These are phyloP conservation scores for Trypanosoma lewisi DNA, from an alignment of 208 protist species.

Conservation along the genomic window DNA sequence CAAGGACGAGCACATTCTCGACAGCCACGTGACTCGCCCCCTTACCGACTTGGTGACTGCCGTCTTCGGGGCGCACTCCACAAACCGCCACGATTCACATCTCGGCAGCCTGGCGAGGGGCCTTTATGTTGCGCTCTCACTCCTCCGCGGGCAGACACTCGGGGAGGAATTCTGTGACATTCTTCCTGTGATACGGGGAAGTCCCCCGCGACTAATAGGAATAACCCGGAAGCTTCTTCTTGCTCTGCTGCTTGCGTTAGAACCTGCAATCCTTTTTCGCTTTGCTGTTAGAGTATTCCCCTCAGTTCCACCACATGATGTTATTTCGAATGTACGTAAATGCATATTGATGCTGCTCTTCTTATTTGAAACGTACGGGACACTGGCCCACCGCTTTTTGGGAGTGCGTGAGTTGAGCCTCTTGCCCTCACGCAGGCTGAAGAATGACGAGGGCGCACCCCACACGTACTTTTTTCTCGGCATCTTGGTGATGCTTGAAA, in stretches of 20 bases:
- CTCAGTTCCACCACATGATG: slow-evolving; percentile 53
- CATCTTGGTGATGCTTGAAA: slow-evolving; percentile 66
- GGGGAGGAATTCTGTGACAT: slow-evolving; percentile 88
- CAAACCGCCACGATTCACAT: slow-evolving; percentile 71
- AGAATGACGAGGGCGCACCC: slow-evolving; percentile 53
- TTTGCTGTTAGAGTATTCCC: slow-evolving; percentile 59
- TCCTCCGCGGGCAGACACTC: slow-evolving; percentile 72
- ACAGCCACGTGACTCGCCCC: slow-evolving; percentile 57
- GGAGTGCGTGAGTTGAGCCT: slow-evolving; percentile 73
- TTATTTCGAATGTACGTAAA: slow-evolving; percentile 49
- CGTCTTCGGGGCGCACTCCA: slow-evolving; percentile 69
- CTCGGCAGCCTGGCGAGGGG: slow-evolving; percentile 48
- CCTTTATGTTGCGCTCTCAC: slow-evolving; percentile 69
- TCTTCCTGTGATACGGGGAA: slow-evolving; percentile 54
- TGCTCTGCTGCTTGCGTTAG: slow-evolving; percentile 47
- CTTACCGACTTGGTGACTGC: slow-evolving; percentile 69
- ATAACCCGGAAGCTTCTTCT: slow-evolving; percentile 48
- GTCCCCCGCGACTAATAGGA: slow-evolving; percentile 44
- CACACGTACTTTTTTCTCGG: slow-evolving; percentile 68
- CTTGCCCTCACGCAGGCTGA: slow-evolving; percentile 49
- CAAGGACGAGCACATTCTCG: slow-evolving; percentile 80
- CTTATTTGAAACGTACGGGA: slow-evolving; percentile 81
- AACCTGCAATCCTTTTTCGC: slow-evolving; percentile 54
- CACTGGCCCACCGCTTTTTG: slow-evolving; percentile 62
- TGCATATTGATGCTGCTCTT: slow-evolving; percentile 56